These are phyloP conservation scores for Cyclostephanos tholiformis DNA, from an alignment of 108 stramenopile genomes.

Conservation along the genomic window DNA sequence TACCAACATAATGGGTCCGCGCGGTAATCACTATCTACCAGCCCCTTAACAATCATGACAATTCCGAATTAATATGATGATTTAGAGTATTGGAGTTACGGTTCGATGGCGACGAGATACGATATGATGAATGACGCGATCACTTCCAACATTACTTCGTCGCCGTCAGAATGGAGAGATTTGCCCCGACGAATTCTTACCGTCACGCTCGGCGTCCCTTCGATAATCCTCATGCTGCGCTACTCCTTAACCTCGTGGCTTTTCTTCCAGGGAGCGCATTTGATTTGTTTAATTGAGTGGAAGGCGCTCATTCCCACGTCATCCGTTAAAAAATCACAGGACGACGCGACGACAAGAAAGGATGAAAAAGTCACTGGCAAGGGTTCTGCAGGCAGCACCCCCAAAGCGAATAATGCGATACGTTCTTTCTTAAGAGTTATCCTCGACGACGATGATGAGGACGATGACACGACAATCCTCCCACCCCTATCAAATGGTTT, in stretches of 20 bases:
- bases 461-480: background rate
- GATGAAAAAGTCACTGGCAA: background rate
- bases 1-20: too few species aligned
- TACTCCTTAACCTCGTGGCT: conserved; percentile 44
- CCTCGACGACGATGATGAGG: background rate
- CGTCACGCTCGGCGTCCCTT: conserved; percentile 72
- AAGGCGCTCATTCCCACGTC: conserved; percentile 22
- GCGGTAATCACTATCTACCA: too few species aligned
- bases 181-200: conserved; percentile 74
- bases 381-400: background rate
- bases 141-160: background rate
- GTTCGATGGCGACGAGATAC: background rate
- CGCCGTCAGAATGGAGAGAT: conserved; percentile 50
- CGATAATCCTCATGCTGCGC: conserved; percentile 56
- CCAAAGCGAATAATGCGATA: background rate
- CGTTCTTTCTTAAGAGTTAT: background rate
- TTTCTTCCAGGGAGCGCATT: conserved; percentile 67
- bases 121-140: background rate
- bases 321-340: background rate
- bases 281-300: conserved; percentile 62
- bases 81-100: background rate
- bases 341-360: background rate
- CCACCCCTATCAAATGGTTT: conserved; percentile 17
- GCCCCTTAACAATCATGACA: background rate
- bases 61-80: background rate